Evolutionary conservation across 2,329 filamentous ascomycete genomes (phyloP).

Genomic region (Basipetospora sp.): DNA sequence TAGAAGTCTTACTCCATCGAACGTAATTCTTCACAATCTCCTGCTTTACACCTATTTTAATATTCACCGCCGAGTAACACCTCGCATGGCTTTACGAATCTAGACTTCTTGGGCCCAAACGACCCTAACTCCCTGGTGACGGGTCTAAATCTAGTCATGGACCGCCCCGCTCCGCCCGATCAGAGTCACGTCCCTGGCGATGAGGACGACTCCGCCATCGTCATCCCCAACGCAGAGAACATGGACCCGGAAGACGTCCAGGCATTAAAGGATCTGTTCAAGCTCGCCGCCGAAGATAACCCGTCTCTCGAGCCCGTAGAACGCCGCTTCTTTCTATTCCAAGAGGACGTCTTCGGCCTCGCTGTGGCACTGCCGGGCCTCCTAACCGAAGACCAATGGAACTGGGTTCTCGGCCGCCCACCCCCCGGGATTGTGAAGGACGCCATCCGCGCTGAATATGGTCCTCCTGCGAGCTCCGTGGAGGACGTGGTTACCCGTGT

Average conservation of each 20-base stretch:
- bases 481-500: not conserved
- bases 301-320: not conserved
- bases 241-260: not conserved
- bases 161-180: not conserved
- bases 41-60: slow-evolving; percentile 1
- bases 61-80: not conserved
- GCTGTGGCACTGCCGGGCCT: not conserved
- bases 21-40: not conserved
- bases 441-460: slow-evolving; percentile 1
- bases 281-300: slow-evolving; percentile 1
- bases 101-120: not conserved
- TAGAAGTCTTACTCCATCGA: too few relatives aligned
- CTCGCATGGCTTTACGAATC: not conserved
- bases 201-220: not conserved
- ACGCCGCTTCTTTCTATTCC: not conserved
- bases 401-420: slow-evolving; percentile 1
- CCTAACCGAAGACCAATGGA: not conserved
- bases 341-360: slow-evolving; percentile 2
- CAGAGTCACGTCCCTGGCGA: not conserved
- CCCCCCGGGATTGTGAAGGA: not conserved
- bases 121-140: not conserved
- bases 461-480: not conserved
- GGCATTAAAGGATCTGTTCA: not conserved
- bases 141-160: not conserved
- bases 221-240: slow-evolving; percentile 1